A percentile compares a stretch with the other conserved stretches of the same genome.
These are phyloP conservation scores for Cryphonectria carpinicola DNA, from an alignment of 2,329 filamentous ascomycete species.

Conservation along the genomic window DNA sequence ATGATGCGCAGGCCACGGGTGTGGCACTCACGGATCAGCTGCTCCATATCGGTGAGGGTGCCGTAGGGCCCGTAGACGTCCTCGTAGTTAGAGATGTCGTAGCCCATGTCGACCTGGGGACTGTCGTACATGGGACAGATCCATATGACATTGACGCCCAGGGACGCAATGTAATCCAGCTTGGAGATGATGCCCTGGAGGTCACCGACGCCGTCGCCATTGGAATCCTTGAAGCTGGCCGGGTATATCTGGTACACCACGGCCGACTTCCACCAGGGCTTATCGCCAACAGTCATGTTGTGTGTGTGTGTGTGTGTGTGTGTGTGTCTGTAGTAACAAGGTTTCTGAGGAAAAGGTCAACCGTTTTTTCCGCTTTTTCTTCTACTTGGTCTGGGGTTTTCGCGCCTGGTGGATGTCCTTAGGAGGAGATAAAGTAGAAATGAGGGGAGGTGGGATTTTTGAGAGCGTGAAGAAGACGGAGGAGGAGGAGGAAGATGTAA, in stretches of 20 bases:
- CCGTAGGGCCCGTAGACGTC: slow-evolving; percentile 69
- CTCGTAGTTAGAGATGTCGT: slow-evolving; percentile 72
- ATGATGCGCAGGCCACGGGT: slow-evolving; percentile 69
- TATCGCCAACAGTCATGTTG: background rate
- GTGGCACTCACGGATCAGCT: slow-evolving; percentile 64
- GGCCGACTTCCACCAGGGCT: background rate
- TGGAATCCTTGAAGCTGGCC: slow-evolving; percentile 61
- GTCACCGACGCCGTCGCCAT: slow-evolving; percentile 53
- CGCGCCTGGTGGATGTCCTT: too few relatives aligned
- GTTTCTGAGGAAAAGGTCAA: background rate
- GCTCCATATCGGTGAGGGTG: slow-evolving; percentile 67
- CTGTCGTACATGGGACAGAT: slow-evolving; percentile 51
- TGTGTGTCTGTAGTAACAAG: background rate
- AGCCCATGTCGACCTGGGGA: slow-evolving; percentile 70
- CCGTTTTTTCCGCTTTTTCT: too few relatives aligned
- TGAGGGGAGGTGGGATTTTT: too few relatives aligned
- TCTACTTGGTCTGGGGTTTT: too few relatives aligned
- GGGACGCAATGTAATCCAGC: slow-evolving; percentile 57
- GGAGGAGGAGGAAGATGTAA: too few relatives aligned
- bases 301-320: too few relatives aligned
- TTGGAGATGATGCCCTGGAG: slow-evolving; percentile 56
- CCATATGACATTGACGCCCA: slow-evolving; percentile 65
- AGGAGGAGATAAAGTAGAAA: background rate
- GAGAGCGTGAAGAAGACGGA: background rate
- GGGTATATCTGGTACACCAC: slow-evolving; percentile 54